Percentiles rank a stretch among this genome's conserved stretches.
phyloP scores from a whole-genome alignment of 2,329 filamentous ascomycete genomes.

The Aspergillus caelatus region DNA sequence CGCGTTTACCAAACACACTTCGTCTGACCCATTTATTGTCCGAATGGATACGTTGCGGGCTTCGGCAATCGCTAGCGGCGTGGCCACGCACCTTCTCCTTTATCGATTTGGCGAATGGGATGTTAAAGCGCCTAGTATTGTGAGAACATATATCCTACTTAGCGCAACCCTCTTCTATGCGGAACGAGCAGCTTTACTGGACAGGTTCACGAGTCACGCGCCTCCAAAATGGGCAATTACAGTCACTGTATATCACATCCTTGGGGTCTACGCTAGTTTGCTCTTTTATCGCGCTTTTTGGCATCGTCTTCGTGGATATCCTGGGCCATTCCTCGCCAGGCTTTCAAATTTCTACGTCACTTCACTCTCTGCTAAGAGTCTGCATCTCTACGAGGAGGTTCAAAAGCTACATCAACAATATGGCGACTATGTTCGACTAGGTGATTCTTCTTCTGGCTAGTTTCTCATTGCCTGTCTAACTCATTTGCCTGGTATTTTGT shows the following conservation, averaged over 20 bases:
- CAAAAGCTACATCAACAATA: conserved; percentile 26
- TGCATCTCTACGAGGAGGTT: conserved; percentile 19
- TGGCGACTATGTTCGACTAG: conserved; percentile 33
- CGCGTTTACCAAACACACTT: not conserved
- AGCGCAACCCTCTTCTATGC: not conserved
- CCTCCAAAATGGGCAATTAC: not conserved
- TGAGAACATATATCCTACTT: not conserved
- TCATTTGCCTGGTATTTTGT: not conserved
- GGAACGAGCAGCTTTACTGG: not conserved
- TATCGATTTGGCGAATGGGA: conserved; percentile 3
- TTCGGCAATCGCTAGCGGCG: not conserved
- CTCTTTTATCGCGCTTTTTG: conserved; percentile 29
- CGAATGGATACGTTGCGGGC: not conserved
- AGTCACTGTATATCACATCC: not conserved
- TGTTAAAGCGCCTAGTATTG: not conserved
- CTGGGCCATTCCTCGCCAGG: conserved; percentile 27
- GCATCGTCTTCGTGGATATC: conserved; percentile 29
- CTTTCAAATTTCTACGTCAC: conserved; percentile 25
- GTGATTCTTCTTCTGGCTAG: conserved; percentile 11
- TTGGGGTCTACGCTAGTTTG: conserved; percentile 20
- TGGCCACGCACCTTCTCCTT: not conserved
- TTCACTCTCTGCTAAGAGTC: conserved; percentile 15
- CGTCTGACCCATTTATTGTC: not conserved
- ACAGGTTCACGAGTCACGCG: not conserved
- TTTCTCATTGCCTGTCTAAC: not conserved